These are phyloP conservation scores for Talaromyces sp. DNA, from an alignment of 2,329 filamentous ascomycete species.

Conservation along the genomic window DNA sequence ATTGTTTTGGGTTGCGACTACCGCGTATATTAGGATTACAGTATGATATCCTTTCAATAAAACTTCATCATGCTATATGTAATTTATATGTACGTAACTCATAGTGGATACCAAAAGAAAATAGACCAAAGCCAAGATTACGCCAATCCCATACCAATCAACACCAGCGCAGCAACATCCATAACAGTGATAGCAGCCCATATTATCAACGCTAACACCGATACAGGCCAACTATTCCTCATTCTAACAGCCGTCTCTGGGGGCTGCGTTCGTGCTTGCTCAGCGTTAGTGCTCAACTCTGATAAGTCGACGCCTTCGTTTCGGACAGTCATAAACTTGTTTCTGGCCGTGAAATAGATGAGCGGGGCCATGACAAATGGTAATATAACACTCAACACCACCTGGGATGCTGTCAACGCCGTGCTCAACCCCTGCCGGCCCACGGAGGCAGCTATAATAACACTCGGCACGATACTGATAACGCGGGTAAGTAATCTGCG, in stretches of 20 bases:
- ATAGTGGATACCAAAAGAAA: background rate
- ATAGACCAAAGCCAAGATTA: conserved; percentile 18
- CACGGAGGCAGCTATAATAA: conserved; percentile 77
- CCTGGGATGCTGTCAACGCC: conserved; percentile 73
- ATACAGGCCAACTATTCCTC: conserved; percentile 67
- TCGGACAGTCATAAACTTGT: conserved; percentile 73
- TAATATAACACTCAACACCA: conserved; percentile 72
- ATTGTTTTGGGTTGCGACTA: background rate
- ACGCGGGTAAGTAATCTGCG: conserved; percentile 72
- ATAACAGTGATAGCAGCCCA: conserved; percentile 74
- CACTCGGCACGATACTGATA: conserved; percentile 76
- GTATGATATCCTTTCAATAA: background rate
- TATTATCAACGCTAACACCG: conserved; percentile 57
- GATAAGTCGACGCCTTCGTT: conserved; percentile 37
- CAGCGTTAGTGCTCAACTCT: background rate
- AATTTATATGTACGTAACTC: background rate
- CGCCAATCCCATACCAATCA: conserved; percentile 56
- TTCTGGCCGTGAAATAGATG: conserved; percentile 78
- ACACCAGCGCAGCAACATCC: conserved; percentile 73
- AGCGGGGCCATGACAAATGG: conserved; percentile 80
- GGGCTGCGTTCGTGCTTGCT: background rate
- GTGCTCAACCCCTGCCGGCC: conserved; percentile 67
- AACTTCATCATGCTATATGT: background rate
- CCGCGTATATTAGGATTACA: background rate
- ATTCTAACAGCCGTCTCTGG: conserved; percentile 51